A percentile compares a stretch with the other conserved stretches of the same genome.
Conservation (phyloP, 495 filamentous ascomycete genomes). For the Xylaria scruposa region DNA sequence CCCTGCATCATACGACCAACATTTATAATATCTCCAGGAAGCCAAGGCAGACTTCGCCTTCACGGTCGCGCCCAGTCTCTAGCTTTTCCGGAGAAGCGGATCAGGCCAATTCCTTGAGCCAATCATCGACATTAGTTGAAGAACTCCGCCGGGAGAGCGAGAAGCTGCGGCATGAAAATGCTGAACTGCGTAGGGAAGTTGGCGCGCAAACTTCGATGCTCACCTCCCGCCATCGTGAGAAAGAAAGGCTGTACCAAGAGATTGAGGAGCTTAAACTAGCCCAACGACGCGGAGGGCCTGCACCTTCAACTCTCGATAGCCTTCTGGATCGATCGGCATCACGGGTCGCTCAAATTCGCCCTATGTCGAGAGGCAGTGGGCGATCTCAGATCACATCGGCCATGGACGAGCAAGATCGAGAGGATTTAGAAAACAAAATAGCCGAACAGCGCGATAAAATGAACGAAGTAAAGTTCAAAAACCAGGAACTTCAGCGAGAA, state of each 20-base stretch:
- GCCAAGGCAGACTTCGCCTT: slow-evolving; percentile 61
- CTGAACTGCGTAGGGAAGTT: slow-evolving; percentile 87
- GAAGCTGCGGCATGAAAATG: slow-evolving; percentile 88
- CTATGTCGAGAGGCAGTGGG: slow-evolving; percentile 75
- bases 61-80: slow-evolving; percentile 67
- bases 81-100: slow-evolving; percentile 63
- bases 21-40: slow-evolving; percentile 69
- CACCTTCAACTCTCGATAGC: slow-evolving; percentile 79
- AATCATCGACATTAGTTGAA: slow-evolving; percentile 71
- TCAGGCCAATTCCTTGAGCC: slow-evolving; percentile 62
- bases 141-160: slow-evolving; percentile 68
- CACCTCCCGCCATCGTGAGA: slow-evolving; percentile 92
- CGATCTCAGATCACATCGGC: slow-evolving; percentile 66
- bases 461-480: slow-evolving; percentile 81
- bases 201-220: slow-evolving; percentile 98
- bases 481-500: slow-evolving; percentile 78
- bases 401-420: slow-evolving; percentile 79
- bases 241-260: slow-evolving; percentile 92
- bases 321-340: slow-evolving; percentile 93
- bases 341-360: slow-evolving; percentile 67
- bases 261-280: slow-evolving; percentile 95
- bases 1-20: slow-evolving; percentile 62
- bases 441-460: slow-evolving; percentile 85
- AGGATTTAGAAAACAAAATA: slow-evolving; percentile 82
- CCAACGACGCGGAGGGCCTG: slow-evolving; percentile 67